Evolutionary conservation across 495 filamentous ascomycete species (phyloP).

Genomic region (Usnea hakonensis): DNA sequence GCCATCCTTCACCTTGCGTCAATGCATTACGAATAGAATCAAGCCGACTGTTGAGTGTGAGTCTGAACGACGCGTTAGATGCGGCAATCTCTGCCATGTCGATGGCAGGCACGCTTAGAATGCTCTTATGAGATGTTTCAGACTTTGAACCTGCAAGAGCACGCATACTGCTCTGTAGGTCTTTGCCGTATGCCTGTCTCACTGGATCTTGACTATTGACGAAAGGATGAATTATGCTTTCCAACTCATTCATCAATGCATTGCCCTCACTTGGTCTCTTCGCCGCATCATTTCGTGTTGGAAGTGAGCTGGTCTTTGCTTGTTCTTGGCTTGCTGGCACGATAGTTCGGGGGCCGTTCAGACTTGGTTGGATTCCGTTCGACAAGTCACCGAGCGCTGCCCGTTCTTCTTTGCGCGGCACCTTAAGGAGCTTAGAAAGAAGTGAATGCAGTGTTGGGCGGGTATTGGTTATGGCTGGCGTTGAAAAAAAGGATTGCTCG

Average conservation of each 20-base stretch:
- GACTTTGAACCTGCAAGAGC: slow-evolving; percentile 16
- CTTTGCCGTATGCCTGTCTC: slow-evolving; percentile 32
- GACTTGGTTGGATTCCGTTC: neutral
- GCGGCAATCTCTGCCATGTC: neutral
- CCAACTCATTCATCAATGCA: slow-evolving; percentile 10
- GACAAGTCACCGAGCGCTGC: neutral
- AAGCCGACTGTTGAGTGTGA: slow-evolving; percentile 15
- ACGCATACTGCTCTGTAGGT: slow-evolving; percentile 31
- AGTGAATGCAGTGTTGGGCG: neutral
- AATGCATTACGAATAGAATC: slow-evolving; percentile 25
- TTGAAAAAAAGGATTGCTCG: neutral
- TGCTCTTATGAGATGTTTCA: neutral
- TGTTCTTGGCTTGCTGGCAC: slow-evolving; percentile 1
- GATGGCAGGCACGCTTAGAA: neutral
- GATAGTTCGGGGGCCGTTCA: neutral
- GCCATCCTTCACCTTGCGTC: slow-evolving; percentile 37
- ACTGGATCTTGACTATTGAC: slow-evolving; percentile 26
- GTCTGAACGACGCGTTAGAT: slow-evolving; percentile 21
- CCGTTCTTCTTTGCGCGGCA: neutral
- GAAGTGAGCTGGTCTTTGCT: neutral
- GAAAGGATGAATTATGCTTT: slow-evolving; percentile 25
- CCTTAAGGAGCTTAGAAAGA: neutral
- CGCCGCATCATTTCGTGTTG: neutral
- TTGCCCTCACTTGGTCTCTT: neutral
- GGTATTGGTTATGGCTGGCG: neutral